Evolutionary conservation across 1,284 basidiomycete species (phyloP).

Genomic region (Caloboletus firmus): DNA sequence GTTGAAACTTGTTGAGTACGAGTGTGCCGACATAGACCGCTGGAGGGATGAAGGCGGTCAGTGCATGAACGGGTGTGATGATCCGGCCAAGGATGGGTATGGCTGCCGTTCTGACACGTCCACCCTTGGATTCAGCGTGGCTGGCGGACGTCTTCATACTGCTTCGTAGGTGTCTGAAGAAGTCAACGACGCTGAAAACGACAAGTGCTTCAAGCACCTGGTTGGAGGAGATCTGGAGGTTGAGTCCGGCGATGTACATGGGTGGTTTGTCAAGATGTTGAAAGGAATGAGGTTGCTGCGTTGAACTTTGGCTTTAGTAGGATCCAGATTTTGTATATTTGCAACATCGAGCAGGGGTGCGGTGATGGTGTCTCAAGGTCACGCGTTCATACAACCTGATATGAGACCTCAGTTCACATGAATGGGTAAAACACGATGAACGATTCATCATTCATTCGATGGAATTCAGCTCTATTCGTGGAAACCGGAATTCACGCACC

Average conservation of each 20-base stretch:
- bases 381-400: neutral
- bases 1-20: constrained; percentile 19
- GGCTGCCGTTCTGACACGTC: constrained; percentile 9
- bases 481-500: neutral
- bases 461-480: neutral
- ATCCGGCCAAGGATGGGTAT: constrained; percentile 16
- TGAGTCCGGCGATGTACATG: constrained; percentile 15
- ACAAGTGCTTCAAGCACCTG: constrained; percentile 24
- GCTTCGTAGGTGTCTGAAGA: neutral
- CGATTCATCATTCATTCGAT: neutral
- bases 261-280: neutral
- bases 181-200: constrained; percentile 6
- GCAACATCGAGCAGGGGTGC: neutral
- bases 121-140: constrained; percentile 17
- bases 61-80: constrained; percentile 16
- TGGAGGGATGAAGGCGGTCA: constrained; percentile 14
- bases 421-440: neutral
- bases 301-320: neutral
- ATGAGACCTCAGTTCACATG: too few species aligned
- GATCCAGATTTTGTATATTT: neutral
- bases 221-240: constrained; percentile 1
- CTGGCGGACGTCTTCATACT: neutral
- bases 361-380: neutral
- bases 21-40: constrained; percentile 20
- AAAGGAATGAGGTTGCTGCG: neutral